These are phyloP conservation scores for Jasminum sambac DNA, from an alignment of 257 asterid species.

Conservation along the genomic window DNA sequence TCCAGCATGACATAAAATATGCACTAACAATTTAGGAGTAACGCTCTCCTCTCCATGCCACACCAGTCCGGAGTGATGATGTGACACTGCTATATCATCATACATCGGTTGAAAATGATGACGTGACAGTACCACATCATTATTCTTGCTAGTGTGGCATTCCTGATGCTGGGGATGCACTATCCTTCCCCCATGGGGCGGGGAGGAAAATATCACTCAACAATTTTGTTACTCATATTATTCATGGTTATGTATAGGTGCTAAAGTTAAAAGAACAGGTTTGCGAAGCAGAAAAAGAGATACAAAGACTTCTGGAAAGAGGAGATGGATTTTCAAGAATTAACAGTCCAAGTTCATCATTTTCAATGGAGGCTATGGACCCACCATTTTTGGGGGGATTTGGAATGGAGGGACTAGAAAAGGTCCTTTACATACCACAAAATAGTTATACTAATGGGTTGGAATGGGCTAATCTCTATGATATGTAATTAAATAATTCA, in stretches of 20 bases:
- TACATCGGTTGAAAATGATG: no score
- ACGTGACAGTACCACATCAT: no score
- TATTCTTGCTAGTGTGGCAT: no score
- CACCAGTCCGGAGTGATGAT: no score
- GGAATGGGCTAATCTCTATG: constrained; percentile 24
- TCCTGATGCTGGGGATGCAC: no score
- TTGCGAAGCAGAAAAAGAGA: constrained; percentile 41
- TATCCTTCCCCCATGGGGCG: no score
- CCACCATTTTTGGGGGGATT: constrained; percentile 46
- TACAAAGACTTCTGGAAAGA: constrained; percentile 30
- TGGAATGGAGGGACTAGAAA: constrained; percentile 42
- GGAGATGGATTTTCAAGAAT: constrained; percentile 34
- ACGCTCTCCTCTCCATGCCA: no score
- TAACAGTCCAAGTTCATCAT: constrained; percentile 40
- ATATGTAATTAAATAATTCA: constrained; percentile 5
- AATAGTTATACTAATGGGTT: constrained; percentile 8
- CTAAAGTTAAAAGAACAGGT: constrained; percentile 42
- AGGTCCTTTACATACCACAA: constrained; percentile 32
- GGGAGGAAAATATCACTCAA: no score
- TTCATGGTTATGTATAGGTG: constrained; percentile 9
- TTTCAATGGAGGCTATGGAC: constrained; percentile 32
- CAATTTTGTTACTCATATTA: no score
- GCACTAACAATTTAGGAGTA: no score
- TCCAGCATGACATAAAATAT: not conserved
- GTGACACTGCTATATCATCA: no score